These are phyloP conservation scores for Sutorius australiensis DNA, from an alignment of 768 basidiomycete genomes.

Conservation along the genomic window DNA sequence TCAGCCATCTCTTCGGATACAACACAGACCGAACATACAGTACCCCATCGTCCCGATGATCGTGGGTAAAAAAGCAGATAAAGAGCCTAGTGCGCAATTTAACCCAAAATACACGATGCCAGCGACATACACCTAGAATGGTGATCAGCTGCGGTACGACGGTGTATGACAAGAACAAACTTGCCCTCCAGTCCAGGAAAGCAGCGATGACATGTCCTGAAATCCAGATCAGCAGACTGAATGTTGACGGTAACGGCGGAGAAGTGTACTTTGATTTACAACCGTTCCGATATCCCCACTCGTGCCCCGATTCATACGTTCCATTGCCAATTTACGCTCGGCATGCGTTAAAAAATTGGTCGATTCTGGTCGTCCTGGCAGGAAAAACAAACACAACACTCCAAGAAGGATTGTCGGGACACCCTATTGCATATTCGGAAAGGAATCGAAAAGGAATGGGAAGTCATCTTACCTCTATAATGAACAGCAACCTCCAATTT, in stretches of 20 bases:
- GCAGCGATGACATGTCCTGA: conserved; percentile 42
- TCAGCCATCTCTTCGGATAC: background rate
- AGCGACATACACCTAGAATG: conserved; percentile 38
- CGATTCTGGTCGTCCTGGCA: conserved; percentile 33
- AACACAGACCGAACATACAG: conserved; percentile 30
- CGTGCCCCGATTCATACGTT: conserved; percentile 39
- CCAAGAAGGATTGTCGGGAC: conserved; percentile 42
- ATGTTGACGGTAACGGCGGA: background rate
- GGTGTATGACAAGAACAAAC: background rate
- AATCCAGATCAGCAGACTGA: background rate
- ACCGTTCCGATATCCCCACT: conserved; percentile 41
- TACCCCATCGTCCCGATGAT: conserved; percentile 50
- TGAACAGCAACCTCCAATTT: conserved; percentile 39
- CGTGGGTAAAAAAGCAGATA: conserved; percentile 52
- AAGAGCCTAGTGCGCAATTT: conserved; percentile 46
- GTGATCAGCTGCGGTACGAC: conserved; percentile 4
- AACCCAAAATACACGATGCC: conserved; percentile 48
- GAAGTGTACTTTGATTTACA: conserved; percentile 36
- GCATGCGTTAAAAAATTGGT: conserved; percentile 31
- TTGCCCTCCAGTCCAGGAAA: conserved; percentile 44
- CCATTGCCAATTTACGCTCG: conserved; percentile 32
- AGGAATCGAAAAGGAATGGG: background rate
- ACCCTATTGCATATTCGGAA: conserved; percentile 40
- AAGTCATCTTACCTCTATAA: conserved; percentile 21
- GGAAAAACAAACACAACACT: conserved; percentile 24